Evolutionary conservation across 2,329 filamentous ascomycete species (phyloP), one percentile per base, ranked within the genome.

Genomic region (Claviceps sp.): DNA sequence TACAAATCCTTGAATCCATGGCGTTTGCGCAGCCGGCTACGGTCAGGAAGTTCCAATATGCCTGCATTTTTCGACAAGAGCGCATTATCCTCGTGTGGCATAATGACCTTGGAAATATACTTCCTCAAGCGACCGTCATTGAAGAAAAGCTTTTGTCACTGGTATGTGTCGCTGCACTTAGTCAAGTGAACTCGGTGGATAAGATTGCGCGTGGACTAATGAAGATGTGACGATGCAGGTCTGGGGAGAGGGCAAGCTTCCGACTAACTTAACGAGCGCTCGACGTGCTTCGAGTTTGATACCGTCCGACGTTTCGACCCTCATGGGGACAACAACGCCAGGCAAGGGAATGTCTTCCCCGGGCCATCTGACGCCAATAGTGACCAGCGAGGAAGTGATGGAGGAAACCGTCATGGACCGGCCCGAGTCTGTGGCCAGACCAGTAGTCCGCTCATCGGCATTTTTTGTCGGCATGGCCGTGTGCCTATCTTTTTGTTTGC

Each of bases 1-100:
- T 74, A 4, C 72, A 74, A 53, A 64, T 75, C 30, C 62, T 72
- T 48, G 71, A 73, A 38, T 73, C 67, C 1, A 62, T 74, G 48
- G 61, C 61, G 5, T 64, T 63, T 5, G 63, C 65, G 30, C 64
- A 67, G 26, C 64, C 67, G 14, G 65, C 69, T 4, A 66, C 61
- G 24, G 64, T 71, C 41, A 71, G 67, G 54, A 70, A 68, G 54
- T 70, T 67, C 52, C 68, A 71, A 50, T 72, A 71, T 53, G 66
- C 66, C 14, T 70, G 70, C 50, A 62, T 73, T n/a, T 63, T 69
- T 46, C 61, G 69, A 40, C 65, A 69, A 34, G 70, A 73, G 54
- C 60, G 64, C 3, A 55, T 72, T 20, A 57, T 73, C 7, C 60
- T 74, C 6, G 64, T 73, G 18, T 73, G 71, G 71, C 66, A 70